Evolutionary conservation across 345 rosid genomes (phyloP), one percentile per base, ranked within the genome.

Genomic region (Moricandia moricandioides): DNA sequence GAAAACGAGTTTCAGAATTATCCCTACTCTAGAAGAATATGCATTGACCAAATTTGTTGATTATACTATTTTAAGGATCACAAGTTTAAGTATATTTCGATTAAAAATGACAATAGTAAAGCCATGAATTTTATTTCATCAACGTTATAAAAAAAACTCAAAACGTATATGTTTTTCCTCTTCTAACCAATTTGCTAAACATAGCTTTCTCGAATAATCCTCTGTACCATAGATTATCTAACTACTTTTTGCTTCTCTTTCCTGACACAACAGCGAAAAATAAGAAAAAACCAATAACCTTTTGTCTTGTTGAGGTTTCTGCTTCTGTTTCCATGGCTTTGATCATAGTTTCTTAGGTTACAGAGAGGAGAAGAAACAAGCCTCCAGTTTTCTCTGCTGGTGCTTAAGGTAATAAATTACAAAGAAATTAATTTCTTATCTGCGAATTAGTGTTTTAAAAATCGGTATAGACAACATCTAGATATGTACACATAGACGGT

Each of bases 361-460:
- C 30, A 79, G 73, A 65, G 65, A 80, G 73, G 62, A 78, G 63
- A 77, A 69, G 17, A 80, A 74, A 79, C 72, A 59, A 62, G 72
- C 51, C 75, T 67, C 82, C 69, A 76, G 78, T 79, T 77, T 76
- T 80, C 83, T 84, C 81, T 83, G 78, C 83, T 83, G 85, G 86
- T 83, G 82, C 78, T 71, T 65, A 67, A 70, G 78, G 77, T 69
- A 62, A 16, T 55, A 73, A 57, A 74, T 81, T 65, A 74, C 67
- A 81, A 80, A 84, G 51, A 74, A 70, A 31, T 0, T 40, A 37
- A 1, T 1, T 11, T 11, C 33, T 14, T 12, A 59, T 43, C 9
- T 30, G 49, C 14, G 24, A 49, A 49, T 49, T 16, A 7, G 17
- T 45, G 6, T 43, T 43, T 16, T n/a, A 45, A 45, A 45, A 45